Conservation (phyloP, 1,284 basidiomycete genomes). For the Phellinidium pouzarii region DNA sequence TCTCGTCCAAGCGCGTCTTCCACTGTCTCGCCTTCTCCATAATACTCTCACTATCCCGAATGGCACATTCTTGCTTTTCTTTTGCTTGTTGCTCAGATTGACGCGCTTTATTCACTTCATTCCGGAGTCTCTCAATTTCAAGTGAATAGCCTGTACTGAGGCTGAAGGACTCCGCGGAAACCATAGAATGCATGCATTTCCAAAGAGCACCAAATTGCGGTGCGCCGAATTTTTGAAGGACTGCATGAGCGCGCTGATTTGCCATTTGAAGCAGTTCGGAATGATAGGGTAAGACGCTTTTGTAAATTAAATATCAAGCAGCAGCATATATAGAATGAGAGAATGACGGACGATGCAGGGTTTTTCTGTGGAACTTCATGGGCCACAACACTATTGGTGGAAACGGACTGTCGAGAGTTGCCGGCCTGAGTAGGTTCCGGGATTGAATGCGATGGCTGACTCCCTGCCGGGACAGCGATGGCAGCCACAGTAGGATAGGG, state of each 20-base stretch:
- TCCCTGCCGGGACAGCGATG: not conserved
- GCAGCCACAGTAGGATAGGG: too few species aligned
- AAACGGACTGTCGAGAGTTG: not conserved
- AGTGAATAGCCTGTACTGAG: not conserved
- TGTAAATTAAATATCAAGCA: not conserved
- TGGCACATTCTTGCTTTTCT: constrained; percentile 1
- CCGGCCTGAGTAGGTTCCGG: not conserved
- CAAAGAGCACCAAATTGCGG: not conserved
- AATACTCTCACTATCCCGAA: not conserved
- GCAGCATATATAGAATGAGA: not conserved
- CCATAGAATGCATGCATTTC: not conserved
- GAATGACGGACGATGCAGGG: not conserved
- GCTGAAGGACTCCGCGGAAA: not conserved
- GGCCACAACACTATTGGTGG: not conserved
- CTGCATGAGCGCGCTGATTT: not conserved
- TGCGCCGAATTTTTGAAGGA: not conserved
- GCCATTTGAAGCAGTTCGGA: not conserved
- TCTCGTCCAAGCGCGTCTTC: not conserved
- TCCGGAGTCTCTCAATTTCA: too few species aligned
- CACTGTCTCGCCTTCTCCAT: not conserved
- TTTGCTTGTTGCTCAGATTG: not conserved
- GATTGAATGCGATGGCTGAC: not conserved
- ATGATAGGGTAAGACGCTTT: not conserved
- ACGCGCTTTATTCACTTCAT: not conserved
- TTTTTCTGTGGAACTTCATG: not conserved